These are phyloP conservation scores for Suillus subalutaceus DNA, from an alignment of 768 basidiomycete species.

Conservation along the genomic window DNA sequence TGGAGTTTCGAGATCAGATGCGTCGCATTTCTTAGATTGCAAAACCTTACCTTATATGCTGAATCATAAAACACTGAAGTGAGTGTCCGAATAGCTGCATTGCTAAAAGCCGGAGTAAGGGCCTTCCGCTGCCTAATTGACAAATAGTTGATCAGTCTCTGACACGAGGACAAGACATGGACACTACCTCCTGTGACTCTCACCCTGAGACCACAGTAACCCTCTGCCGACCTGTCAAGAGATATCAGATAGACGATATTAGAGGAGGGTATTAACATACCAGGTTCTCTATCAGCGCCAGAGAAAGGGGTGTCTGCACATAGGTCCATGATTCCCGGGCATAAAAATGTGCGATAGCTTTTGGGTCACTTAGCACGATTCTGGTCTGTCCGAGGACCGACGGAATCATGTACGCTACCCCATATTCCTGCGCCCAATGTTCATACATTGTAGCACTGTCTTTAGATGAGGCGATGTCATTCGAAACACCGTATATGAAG, in stretches of 20 bases:
- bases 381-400: conserved; percentile 35
- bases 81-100: no score
- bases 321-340: no score
- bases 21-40: background rate
- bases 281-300: conserved; percentile 37
- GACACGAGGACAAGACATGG: background rate
- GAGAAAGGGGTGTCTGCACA: conserved; percentile 2
- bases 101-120: no score
- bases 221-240: conserved; percentile 36
- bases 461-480: conserved; percentile 30
- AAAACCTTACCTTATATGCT: conserved; percentile 28
- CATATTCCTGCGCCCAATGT: conserved; percentile 48
- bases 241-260: background rate
- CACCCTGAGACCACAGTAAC: conserved; percentile 39
- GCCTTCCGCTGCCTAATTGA: no score
- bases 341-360: no score
- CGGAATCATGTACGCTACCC: conserved; percentile 44
- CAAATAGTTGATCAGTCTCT: no score
- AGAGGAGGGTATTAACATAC: conserved; percentile 17
- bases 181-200: conserved; percentile 43
- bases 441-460: conserved; percentile 41
- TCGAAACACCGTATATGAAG: conserved; percentile 43
- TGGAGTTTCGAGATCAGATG: background rate
- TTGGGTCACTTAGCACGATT: conserved; percentile 36
- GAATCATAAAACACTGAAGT: conserved; percentile 11